Base-by-base conservation (phyloP, 2,329 filamentous ascomycete species). In the Claviceps maximensis region DNA sequence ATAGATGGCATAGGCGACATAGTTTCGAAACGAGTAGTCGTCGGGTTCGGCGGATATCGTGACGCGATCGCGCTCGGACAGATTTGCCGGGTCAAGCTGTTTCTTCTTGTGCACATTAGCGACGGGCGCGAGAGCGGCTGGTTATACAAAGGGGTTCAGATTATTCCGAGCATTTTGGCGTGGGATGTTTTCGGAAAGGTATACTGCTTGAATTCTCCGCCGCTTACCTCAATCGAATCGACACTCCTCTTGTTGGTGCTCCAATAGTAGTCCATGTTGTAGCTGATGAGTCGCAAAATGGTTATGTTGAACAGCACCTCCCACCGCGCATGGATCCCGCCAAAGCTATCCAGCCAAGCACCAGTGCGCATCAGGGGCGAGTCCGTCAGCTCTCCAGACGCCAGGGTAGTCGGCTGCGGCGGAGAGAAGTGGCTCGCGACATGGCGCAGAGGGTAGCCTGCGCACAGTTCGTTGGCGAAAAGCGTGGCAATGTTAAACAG, bases 281-380 rank as follows among this genome's bases (percentile, higher is more conserved):
- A 98, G 66, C 91, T 96, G 61, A 98, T 89, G 48, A 97, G 75
- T 5, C 93, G 84, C 53, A 98, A 73, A 27, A 97, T 84, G 3
- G 91, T 96, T 56, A 98, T 82, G 63, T 98, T 98, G 76, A 98
- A 98, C 5, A 96, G 77, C n/a, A 98, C 83, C 66, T 97, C 89
- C 93, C 93, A 98, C 55, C 91, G 80, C 0, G 84, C 76, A 65
- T 95, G 83, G n/a, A 98, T 72, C 0, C 93, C 93, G 8, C 88
- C 83, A 58, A 85, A 84, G 51, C 77, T 75, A 68, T 98, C 93
- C 17, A 97, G 72, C 73, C 80, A 86, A 45, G 74, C 72, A 8
- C 83, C 89, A 74, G 84, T 84, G 21, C 74, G 72, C 36, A 79
- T 71, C 41, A 83, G 63, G 2, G 66, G 54, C 8, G 73, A 70